Percentiles rank a stretch among this genome's conserved stretches.
phyloP scores from a whole-genome alignment of 768 basidiomycete genomes.

The Solioccasus polychromus region DNA sequence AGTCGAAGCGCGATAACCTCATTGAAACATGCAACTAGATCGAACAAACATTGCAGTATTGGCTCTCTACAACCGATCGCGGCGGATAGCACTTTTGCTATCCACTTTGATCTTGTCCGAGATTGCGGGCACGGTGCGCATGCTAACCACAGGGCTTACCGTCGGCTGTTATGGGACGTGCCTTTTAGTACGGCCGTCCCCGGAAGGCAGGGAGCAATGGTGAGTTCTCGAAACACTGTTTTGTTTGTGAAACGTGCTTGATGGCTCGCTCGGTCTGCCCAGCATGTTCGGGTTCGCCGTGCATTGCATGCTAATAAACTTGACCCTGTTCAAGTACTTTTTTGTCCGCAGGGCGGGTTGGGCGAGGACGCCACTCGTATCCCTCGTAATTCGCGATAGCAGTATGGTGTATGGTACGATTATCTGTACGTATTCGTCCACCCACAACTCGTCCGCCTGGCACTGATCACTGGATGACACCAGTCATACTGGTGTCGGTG shows the following conservation, averaged over 20 bases:
- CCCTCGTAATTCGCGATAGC: conserved; percentile 17
- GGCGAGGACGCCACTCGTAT: conserved; percentile 18
- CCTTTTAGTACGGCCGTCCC: not conserved
- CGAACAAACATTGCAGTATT: conserved; percentile 10
- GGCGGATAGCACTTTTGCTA: conserved; percentile 7
- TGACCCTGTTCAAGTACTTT: conserved; percentile 22
- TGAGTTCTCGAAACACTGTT: not conserved
- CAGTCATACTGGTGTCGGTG: conserved; percentile 7
- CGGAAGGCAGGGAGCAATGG: conserved; percentile 6
- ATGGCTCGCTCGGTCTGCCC: not conserved
- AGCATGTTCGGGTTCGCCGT: conserved; percentile 14
- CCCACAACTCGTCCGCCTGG: not conserved
- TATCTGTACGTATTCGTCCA: conserved; percentile 7
- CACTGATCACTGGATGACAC: no score
- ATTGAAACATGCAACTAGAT: not conserved
- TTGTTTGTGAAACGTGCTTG: not conserved
- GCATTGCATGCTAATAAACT: conserved; percentile 14
- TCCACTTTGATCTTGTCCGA: conserved; percentile 4
- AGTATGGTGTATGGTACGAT: conserved; percentile 9
- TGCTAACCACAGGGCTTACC: not conserved
- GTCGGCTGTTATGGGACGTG: conserved; percentile 2
- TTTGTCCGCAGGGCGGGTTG: conserved; percentile 12
- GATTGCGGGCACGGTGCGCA: not conserved
- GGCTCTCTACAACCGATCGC: conserved; percentile 20
- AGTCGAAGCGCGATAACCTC: not conserved